Evolutionary conservation across 2,329 filamentous ascomycete species (phyloP).

Genomic region (Remersonia thermophila): DNA sequence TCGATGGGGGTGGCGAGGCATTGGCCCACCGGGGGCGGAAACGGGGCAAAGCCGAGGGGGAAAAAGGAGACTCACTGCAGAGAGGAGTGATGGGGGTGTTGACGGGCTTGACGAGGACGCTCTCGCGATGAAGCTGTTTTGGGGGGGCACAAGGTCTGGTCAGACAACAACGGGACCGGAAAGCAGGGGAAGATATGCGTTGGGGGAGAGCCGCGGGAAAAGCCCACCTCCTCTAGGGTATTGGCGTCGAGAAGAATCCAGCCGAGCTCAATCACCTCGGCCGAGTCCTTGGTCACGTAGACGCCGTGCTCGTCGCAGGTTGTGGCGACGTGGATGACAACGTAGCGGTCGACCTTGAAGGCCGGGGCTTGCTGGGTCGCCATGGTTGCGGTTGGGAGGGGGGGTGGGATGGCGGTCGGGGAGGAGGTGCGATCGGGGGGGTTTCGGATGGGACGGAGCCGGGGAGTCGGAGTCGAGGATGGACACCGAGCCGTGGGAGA

Average conservation of each 20-base stretch:
- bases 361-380: slow-evolving; percentile 39
- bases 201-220: slow-evolving; percentile 5
- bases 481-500: too few relatives aligned
- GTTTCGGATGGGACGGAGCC: background rate
- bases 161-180: too few relatives aligned
- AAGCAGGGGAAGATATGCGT: too few relatives aligned
- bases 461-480: slow-evolving; percentile 5
- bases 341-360: slow-evolving; percentile 82
- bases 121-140: slow-evolving; percentile 92
- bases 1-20: too few relatives aligned
- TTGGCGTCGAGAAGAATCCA: slow-evolving; percentile 94
- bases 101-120: slow-evolving; percentile 92
- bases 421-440: too few relatives aligned
- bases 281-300: slow-evolving; percentile 98
- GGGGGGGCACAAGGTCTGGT: too few relatives aligned
- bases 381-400: slow-evolving; percentile 22
- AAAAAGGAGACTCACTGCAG: slow-evolving; percentile 68
- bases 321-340: slow-evolving; percentile 95
- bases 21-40: too few relatives aligned
- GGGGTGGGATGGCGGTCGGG: too few relatives aligned
- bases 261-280: slow-evolving; percentile 96
- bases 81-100: slow-evolving; percentile 98
- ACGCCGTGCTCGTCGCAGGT: slow-evolving; percentile 99
- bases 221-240: slow-evolving; percentile 76
- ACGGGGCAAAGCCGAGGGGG: too few relatives aligned